Conservation (phyloP, 202 grass and related monocot species). For the Schoenoplectus triqueter region DNA sequence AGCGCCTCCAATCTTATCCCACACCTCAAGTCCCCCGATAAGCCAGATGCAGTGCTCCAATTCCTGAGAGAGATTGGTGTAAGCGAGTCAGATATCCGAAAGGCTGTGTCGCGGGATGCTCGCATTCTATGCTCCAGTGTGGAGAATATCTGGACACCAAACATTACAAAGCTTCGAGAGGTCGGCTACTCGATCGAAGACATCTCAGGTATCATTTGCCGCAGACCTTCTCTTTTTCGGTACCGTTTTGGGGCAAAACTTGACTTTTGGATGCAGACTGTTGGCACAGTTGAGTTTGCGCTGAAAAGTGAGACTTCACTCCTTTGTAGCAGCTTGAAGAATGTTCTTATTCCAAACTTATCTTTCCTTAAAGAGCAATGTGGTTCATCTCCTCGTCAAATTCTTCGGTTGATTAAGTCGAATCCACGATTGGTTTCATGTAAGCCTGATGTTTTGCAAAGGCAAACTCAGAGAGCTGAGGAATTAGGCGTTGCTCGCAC, state of each 20-base stretch:
- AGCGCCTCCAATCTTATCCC: conserved; percentile 38
- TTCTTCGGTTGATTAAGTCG: neutral
- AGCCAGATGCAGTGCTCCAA: conserved; percentile 45
- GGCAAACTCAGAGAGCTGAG: conserved; percentile 12
- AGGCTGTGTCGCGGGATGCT: conserved; percentile 19
- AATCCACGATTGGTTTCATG: conserved; percentile 23
- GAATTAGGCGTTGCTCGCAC: conserved; percentile 25
- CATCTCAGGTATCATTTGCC: conserved; percentile 35
- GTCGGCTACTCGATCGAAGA: conserved; percentile 41
- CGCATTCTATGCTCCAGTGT: conserved; percentile 36
- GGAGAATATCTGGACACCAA: conserved; percentile 31
- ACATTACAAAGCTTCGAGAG: conserved; percentile 34
- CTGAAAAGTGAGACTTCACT: neutral
- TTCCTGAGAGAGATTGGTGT: conserved; percentile 47
- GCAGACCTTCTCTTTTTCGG: neutral
- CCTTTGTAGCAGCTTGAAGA: conserved; percentile 29
- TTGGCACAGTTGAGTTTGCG: conserved; percentile 45
- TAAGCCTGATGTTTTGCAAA: conserved; percentile 23
- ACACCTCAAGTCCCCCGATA: conserved; percentile 47
- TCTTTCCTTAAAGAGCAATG: neutral
- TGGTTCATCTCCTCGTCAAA: neutral
- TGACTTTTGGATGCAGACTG: conserved; percentile 10
- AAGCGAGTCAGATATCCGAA: conserved; percentile 24
- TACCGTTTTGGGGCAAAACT: neutral
- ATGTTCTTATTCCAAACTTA: conserved; percentile 43